Percentiles rank a stretch among this genome's conserved stretches.
These are phyloP conservation scores for Flaveria linearis DNA, from an alignment of 129 eudicot genomes.

Conservation along the genomic window DNA sequence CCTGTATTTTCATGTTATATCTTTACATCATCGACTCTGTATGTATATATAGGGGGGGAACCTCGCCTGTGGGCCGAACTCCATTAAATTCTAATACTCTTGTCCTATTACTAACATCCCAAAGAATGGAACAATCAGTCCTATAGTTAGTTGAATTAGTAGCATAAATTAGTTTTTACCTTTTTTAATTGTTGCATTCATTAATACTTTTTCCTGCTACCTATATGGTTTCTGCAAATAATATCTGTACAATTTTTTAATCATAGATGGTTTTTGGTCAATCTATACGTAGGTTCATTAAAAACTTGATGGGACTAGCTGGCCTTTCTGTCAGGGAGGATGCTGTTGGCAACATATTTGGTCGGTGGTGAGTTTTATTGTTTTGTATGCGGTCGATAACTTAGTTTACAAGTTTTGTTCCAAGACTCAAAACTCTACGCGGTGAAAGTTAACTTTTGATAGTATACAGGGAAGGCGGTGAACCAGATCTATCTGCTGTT, in stretches of 20 bases:
- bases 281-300: conserved; percentile 59
- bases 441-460: conserved; percentile 28
- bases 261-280: background rate
- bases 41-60: too few species aligned
- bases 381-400: background rate
- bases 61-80: too few species aligned
- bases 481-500: conserved; percentile 70
- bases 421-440: background rate
- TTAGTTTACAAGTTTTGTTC: conserved; percentile 9
- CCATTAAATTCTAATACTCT: too few species aligned
- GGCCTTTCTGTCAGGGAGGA: conserved; percentile 97
- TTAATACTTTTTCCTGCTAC: background rate
- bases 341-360: conserved; percentile 94
- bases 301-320: conserved; percentile 70
- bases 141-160: too few species aligned
- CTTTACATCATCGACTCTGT: too few species aligned
- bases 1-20: too few species aligned
- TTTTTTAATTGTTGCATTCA: background rate
- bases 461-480: conserved; percentile 72
- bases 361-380: conserved; percentile 73
- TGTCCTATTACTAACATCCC: too few species aligned
- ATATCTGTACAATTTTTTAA: background rate
- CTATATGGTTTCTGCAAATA: background rate
- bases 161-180: too few species aligned
- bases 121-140: too few species aligned